Base-by-base conservation (phyloP, 345 rosid genomes). In the Conringia planisiliqua region DNA sequence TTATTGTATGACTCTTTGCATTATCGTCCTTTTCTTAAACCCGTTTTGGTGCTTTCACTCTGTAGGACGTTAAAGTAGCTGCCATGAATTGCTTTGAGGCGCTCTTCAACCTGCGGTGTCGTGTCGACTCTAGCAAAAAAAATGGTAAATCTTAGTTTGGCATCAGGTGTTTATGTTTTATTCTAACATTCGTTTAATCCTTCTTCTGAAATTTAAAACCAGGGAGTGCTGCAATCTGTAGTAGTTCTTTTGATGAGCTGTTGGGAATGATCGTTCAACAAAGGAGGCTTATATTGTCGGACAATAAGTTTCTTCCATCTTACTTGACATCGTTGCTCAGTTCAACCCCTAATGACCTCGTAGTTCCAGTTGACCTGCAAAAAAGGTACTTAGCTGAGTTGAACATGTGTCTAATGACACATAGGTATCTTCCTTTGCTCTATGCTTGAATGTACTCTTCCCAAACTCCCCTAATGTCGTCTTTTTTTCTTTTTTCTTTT, bases 81-180 rank as follows among this genome's bases (percentile, higher is more conserved):
- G 93, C 96, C 43, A 90, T 92, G 92, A 81, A 81, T 61, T 95
- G 97, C 82, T 67, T 90, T 63, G 97, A 92, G 80, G 86, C 80
- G 57, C 74, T 90, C 52, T 78, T 63, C 75, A 70, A 82, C 32
- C 66, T 91, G 59, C 83, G 88, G 64, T 71, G 82, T 54, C 88
- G 78, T 43, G 81, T 82, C 47, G 91, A 92, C 80, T 85, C 89
- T 74, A 84, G 90, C 86, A 90, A 90, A 85, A 95, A 86, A 85
- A 92, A 95, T 85, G 99, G 99, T 95, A 85, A 50, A 52, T 40
- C 57, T 66, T 61, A 1, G 71, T 73, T 62, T 54, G 17, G 61
- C 66, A 24, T 72, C 30, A 13, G 38, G 18, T 17, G 52, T 46
- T 30, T 75, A 56, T 36, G 42, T 32, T 66, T 46, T 56, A n/a